A percentile compares a stretch with the other conserved stretches of the same genome.
Conservation (phyloP, 495 filamentous ascomycete genomes). For the Thermothielavioides terrestris region DNA sequence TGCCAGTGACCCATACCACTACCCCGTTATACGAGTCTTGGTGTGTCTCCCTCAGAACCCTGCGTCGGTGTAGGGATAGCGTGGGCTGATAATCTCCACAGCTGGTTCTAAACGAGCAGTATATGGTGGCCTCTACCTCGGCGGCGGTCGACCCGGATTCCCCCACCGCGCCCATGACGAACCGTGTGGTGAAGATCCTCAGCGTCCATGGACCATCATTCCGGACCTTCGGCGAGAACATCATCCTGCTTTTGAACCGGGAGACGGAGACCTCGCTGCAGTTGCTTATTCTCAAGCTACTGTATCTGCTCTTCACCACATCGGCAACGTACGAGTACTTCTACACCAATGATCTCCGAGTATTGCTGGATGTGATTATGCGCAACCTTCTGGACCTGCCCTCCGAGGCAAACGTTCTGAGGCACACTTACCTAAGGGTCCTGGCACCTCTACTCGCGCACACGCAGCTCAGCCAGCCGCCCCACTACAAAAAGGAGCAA, state of each 20-base stretch:
- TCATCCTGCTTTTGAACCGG: slow-evolving; percentile 91
- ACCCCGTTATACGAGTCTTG: slow-evolving; percentile 86
- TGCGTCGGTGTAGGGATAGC: too few species aligned
- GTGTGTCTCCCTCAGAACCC: slow-evolving; percentile 38
- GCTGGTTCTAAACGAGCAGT: slow-evolving; percentile 97
- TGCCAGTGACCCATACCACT: slow-evolving; percentile 89
- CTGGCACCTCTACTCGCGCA: slow-evolving; percentile 83
- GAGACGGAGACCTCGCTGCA: slow-evolving; percentile 91
- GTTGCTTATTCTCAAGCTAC: slow-evolving; percentile 85
- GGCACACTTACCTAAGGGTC: slow-evolving; percentile 97
- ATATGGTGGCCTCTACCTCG: slow-evolving; percentile 70
- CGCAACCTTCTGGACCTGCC: slow-evolving; percentile 92
- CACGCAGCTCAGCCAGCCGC: slow-evolving; percentile 76
- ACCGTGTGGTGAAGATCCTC: slow-evolving; percentile 85
- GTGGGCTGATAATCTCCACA: slow-evolving; percentile 27
- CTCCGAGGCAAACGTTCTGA: slow-evolving; percentile 64
- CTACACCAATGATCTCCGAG: slow-evolving; percentile 92
- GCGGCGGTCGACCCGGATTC: slow-evolving; percentile 45
- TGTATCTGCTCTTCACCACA: slow-evolving; percentile 92
- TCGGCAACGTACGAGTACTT: slow-evolving; percentile 92
- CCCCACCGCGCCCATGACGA: slow-evolving; percentile 55
- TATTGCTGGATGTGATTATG: slow-evolving; percentile 91
- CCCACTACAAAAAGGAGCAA: slow-evolving; percentile 88
- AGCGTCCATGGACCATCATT: slow-evolving; percentile 68
- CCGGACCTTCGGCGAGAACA: slow-evolving; percentile 95